Evolutionary conservation across 495 filamentous ascomycete species (phyloP), one percentile per base, ranked within the genome.

Genomic region (Tetracladium setigerum): DNA sequence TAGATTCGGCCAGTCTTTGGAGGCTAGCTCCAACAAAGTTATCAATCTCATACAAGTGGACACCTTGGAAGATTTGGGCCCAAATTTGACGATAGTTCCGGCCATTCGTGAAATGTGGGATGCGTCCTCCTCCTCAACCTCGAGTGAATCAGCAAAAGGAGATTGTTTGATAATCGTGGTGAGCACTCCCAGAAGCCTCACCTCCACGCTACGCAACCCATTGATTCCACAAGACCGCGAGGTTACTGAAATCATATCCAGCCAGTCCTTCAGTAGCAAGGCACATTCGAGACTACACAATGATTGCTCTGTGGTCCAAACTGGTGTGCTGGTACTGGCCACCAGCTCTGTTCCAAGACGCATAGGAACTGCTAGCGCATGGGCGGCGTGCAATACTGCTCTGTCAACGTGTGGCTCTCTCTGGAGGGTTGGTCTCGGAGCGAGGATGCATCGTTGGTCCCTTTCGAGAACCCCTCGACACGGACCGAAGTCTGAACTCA

Each of bases 291-390:
- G 67, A 31, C 81, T 83, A 55, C 79, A 83, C 6, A 86, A 58
- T 0, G 81, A 81, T 54, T 86, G 79, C 50, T 85, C 81, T 52
- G 83, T 81, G 14, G 78, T 82, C 82, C 82, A 86, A 41, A 81
- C 74, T 10, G 75, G 70, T 5, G 78, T 79, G 53, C 84, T 82
- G 1, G 78, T 82, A 49, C 75, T 76, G 11, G 82, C 81, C 7
- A 86, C 80, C 46, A 80, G 80, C 30, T 76, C 77, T 19, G 84
- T 81, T 0, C 82, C 81, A 18, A 80, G 62, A 52, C 82, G 83
- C 41, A 86, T 76, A 1, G 83, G 71, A 40, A 79, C 78, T 36
- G 78, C 79, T 38, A 86, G 63, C 0, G 82, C 79, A 41, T 84
- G 81, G 18, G 82, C 76, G 19, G 79, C 82, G 53, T 84, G 80